Percentiles rank a stretch among this genome's conserved stretches.
These are phyloP conservation scores for Phoenix dactylifera DNA, from an alignment of 176 grass and related monocot genomes.

Conservation along the genomic window DNA sequence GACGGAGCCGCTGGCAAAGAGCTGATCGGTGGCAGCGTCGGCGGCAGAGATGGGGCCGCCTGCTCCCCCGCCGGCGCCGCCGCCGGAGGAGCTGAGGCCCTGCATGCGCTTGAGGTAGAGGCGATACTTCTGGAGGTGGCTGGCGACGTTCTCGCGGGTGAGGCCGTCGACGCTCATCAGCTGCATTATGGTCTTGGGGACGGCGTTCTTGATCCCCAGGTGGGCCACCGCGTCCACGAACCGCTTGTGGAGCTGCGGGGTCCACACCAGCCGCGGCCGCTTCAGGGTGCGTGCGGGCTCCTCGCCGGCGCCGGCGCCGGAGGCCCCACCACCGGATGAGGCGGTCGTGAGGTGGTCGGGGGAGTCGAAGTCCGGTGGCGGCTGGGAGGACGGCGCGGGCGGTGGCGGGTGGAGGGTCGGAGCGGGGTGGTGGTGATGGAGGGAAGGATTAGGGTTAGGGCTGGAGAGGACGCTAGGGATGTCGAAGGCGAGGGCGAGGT, in stretches of 20 bases:
- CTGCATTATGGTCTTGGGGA: conserved; percentile 27
- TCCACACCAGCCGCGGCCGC: conserved; percentile 19
- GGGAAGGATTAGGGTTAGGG: not conserved
- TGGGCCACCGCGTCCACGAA: conserved; percentile 20
- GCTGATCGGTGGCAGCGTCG: conserved; percentile 20
- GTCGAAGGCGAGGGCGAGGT: conserved; percentile 16
- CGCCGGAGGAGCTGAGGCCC: conserved; percentile 9
- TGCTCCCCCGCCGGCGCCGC: not conserved
- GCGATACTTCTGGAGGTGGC: conserved; percentile 22
- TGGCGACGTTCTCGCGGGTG: conserved; percentile 22
- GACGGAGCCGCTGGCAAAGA: conserved; percentile 14
- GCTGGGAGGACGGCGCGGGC: not conserved
- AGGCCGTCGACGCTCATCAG: conserved; percentile 24
- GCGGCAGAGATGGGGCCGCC: conserved; percentile 20
- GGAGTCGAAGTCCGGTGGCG: conserved; percentile 29
- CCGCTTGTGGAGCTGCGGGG: conserved; percentile 24
- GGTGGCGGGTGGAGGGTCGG: not conserved
- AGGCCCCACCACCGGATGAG: conserved; percentile 6
- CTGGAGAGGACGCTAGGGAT: not conserved
- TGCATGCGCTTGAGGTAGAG: conserved; percentile 25
- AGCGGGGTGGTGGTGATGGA: not conserved
- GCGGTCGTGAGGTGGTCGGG: conserved; percentile 18
- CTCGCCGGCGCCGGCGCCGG: not conserved
- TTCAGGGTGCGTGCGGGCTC: conserved; percentile 16
- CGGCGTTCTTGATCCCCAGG: conserved; percentile 23